These are phyloP conservation scores for Neurospora discreta DNA, from an alignment of 495 filamentous ascomycete genomes.

Conservation along the genomic window DNA sequence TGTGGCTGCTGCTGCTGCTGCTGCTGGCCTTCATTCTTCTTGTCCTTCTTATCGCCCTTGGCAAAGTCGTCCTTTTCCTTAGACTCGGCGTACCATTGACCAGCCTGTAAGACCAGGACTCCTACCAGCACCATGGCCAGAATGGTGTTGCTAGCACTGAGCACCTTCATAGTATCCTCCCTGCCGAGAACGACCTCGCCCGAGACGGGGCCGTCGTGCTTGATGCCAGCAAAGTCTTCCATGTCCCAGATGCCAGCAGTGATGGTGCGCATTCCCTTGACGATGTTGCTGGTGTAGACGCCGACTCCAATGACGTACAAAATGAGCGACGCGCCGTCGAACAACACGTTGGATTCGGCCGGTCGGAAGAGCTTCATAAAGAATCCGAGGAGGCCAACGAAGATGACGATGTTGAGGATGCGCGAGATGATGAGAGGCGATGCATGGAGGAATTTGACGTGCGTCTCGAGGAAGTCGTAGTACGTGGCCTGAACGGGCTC, in stretches of 20 bases:
- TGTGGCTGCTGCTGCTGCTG: constrained; percentile 1
- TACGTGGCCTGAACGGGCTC: constrained; percentile 49
- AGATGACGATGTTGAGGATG: constrained; percentile 86
- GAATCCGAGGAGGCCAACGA: constrained; percentile 79
- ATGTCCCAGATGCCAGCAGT: constrained; percentile 45
- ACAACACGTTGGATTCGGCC: constrained; percentile 85
- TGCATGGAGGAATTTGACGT: constrained; percentile 75
- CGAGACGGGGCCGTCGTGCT: constrained; percentile 28
- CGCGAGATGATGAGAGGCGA: constrained; percentile 85
- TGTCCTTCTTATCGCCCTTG: constrained; percentile 39
- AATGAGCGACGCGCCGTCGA: constrained; percentile 84
- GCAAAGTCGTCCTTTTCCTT: constrained; percentile 73
- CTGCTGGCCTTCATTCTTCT: constrained; percentile 41
- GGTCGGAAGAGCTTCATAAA: constrained; percentile 88
- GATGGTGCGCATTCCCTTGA: constrained; percentile 80
- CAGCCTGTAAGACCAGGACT: constrained; percentile 85
- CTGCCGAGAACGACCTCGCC: constrained; percentile 46
- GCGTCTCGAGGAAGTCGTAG: constrained; percentile 70
- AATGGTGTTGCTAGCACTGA: constrained; percentile 95
- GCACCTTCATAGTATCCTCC: constrained; percentile 79
- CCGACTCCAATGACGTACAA: constrained; percentile 86
- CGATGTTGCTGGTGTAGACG: constrained; percentile 88
- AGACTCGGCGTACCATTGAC: constrained; percentile 96
- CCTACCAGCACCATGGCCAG: constrained; percentile 82
- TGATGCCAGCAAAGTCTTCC: constrained; percentile 34